Conservation (phyloP, 352 stramenopile species). For the Chrysophaeum taylorii region DNA sequence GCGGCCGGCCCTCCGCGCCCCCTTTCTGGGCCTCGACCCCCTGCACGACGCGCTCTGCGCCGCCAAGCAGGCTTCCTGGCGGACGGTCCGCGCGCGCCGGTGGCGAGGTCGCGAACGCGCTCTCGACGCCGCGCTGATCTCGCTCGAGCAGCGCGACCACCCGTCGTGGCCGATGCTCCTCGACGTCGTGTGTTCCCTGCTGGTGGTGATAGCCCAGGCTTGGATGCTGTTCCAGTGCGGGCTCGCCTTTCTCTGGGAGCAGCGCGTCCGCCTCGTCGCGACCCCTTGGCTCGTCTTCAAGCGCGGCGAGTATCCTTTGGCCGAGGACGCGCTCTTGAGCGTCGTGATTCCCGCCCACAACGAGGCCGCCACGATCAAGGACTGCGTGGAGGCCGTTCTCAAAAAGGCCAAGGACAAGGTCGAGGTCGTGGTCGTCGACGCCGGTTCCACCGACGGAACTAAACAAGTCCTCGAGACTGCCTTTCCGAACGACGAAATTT, state of each 20-base stretch:
- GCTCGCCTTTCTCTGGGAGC: neutral
- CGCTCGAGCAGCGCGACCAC: neutral
- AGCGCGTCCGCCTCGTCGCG: neutral
- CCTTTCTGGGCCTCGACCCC: neutral
- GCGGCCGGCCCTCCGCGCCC: neutral
- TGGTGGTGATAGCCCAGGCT: neutral
- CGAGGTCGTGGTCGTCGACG: conserved; percentile 3
- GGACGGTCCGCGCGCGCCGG: neutral
- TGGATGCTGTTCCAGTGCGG: neutral
- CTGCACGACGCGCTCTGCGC: neutral
- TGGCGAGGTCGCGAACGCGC: no score
- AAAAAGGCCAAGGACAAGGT: neutral
- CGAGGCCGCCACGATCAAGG: neutral
- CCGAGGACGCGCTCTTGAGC: neutral
- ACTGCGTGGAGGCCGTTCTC: neutral
- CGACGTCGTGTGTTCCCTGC: neutral
- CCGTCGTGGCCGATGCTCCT: neutral
- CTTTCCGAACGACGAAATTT: neutral
- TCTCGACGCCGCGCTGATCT: neutral
- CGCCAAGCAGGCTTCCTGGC: neutral
- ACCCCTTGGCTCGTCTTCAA: no score
- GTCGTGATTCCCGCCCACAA: neutral
- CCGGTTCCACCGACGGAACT: neutral
- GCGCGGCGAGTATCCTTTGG: no score
- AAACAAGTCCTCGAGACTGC: neutral